Conservation (phyloP, 331 rosid genomes). For the Pyracantha coccinea region DNA sequence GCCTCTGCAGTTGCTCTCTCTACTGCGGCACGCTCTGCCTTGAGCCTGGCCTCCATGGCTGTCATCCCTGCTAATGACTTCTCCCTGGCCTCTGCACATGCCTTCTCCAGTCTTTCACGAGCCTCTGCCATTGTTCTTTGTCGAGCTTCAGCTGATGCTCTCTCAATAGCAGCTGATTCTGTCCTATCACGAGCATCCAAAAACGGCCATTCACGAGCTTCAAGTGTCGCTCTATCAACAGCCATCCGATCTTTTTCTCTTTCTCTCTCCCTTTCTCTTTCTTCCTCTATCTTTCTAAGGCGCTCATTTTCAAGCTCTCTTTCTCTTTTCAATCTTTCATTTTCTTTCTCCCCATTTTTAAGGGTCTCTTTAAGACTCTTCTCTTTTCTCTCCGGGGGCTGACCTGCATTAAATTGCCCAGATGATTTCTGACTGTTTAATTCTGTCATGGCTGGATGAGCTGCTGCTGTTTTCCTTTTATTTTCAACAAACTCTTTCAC, state of each 20-base stretch:
- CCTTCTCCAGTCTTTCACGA: conserved; percentile 82
- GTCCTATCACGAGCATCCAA: conserved; percentile 58
- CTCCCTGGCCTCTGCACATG: conserved; percentile 86
- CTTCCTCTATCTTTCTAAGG: conserved; percentile 58
- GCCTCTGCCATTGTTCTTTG: conserved; percentile 74
- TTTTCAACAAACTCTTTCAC: conserved; percentile 26
- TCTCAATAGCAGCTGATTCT: conserved; percentile 75
- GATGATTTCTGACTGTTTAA: conserved; percentile 31
- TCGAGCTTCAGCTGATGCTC: conserved; percentile 58
- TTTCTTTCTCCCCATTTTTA: conserved; percentile 35
- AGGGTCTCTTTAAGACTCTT: conserved; percentile 25
- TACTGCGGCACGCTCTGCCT: conserved; percentile 78
- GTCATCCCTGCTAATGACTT: conserved; percentile 55
- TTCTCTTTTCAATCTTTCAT: conserved; percentile 46
- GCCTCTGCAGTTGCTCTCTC: conserved; percentile 89
- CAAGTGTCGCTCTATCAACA: conserved; percentile 61
- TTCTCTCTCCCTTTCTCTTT: conserved; percentile 78
- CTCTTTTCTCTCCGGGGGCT: conserved; percentile 36
- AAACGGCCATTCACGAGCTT: conserved; percentile 53
- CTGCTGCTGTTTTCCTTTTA: conserved; percentile 26
- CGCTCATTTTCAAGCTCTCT: conserved; percentile 47
- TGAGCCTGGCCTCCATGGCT: conserved; percentile 63
- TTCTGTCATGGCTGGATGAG: conserved; percentile 28
- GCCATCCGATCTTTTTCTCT: conserved; percentile 91
- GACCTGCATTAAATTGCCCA: conserved; percentile 30